Evolutionary conservation across 2,329 filamentous ascomycete species (phyloP).

Genomic region (Ceratocystis variospora): DNA sequence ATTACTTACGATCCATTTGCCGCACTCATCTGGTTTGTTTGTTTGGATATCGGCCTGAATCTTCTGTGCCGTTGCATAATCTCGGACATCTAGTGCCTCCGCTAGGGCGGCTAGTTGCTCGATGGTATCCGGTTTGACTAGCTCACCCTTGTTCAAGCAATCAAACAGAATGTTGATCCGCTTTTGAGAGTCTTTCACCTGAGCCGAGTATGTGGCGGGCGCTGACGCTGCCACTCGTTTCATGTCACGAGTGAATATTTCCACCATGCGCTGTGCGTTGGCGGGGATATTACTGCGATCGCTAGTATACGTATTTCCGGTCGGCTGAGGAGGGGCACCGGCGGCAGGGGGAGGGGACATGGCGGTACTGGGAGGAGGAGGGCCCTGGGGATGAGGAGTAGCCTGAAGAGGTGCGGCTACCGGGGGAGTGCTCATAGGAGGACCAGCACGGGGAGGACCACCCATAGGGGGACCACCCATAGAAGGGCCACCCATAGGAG

Average conservation of each 20-base stretch:
- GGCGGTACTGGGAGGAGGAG: conserved; percentile 22
- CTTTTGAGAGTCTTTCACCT: conserved; percentile 90
- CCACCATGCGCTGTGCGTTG: conserved; percentile 61
- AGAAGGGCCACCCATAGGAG: conserved; percentile 22
- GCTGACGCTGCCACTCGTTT: conserved; percentile 76
- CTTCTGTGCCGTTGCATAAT: conserved; percentile 53
- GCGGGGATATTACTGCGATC: conserved; percentile 81
- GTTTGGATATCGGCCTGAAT: conserved; percentile 64
- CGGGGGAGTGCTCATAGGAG: conserved; percentile 25
- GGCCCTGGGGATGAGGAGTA: conserved; percentile 3
- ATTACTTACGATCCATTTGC: conserved; percentile 68
- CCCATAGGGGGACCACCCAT: conserved; percentile 22
- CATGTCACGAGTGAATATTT: conserved; percentile 72
- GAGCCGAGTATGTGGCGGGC: conserved; percentile 69
- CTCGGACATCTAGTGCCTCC: conserved; percentile 50
- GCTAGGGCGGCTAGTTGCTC: conserved; percentile 51
- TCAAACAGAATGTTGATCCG: conserved; percentile 89
- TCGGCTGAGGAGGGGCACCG: conserved; percentile 35
- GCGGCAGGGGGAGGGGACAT: conserved; percentile 29
- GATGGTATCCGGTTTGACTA: conserved; percentile 68
- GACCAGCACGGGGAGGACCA: conserved; percentile 7
- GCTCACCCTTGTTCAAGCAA: conserved; percentile 88
- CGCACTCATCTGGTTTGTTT: conserved; percentile 66
- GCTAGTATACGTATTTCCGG: conserved; percentile 46
- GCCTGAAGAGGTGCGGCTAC: conserved; percentile 15